phyloP scores from a whole-genome alignment of 768 basidiomycete species.

The Favolaschia claudopus region DNA sequence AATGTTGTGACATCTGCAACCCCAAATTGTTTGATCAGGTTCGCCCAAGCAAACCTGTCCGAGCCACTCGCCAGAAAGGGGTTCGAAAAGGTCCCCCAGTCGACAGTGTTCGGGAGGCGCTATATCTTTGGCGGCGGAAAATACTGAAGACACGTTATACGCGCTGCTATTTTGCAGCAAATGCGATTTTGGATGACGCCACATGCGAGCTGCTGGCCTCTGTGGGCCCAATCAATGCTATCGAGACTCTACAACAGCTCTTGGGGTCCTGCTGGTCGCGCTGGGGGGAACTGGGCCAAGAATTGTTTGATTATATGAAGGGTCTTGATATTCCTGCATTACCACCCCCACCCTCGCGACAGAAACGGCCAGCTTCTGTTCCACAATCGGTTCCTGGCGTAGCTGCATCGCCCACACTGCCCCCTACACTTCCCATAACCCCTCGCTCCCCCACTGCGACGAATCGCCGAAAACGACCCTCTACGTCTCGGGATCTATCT shows the following conservation, averaged over 20 bases:
- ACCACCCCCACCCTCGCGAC: neutral
- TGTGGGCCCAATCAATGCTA: slow-evolving; percentile 7
- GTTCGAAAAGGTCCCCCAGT: slow-evolving; percentile 1
- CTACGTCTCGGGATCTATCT: too few species aligned
- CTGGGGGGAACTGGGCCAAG: slow-evolving; percentile 2
- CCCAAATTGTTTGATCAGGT: slow-evolving; percentile 26
- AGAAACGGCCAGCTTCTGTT: too few species aligned
- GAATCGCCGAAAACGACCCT: too few species aligned
- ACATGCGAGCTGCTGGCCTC: slow-evolving; percentile 21
- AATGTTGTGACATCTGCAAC: slow-evolving; percentile 38
- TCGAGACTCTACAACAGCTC: slow-evolving; percentile 1
- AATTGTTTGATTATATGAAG: neutral
- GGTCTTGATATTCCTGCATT: neutral
- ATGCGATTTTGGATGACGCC: slow-evolving; percentile 15
- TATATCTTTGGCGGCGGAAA: slow-evolving; percentile 13
- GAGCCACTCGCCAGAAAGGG: slow-evolving; percentile 6
- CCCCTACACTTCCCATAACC: too few species aligned
- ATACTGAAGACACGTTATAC: slow-evolving; percentile 15
- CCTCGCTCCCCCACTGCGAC: too few species aligned
- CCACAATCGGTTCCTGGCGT: too few species aligned
- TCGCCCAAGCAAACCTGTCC: slow-evolving; percentile 15
- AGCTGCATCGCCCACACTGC: too few species aligned
- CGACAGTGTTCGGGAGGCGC: slow-evolving; percentile 14
- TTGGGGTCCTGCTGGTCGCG: slow-evolving; percentile 14
- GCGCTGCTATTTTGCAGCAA: slow-evolving; percentile 1